Evolutionary conservation across 2,329 filamentous ascomycete species (phyloP), one percentile per base, ranked within the genome.

Genomic region (Myrmaecium sp.): DNA sequence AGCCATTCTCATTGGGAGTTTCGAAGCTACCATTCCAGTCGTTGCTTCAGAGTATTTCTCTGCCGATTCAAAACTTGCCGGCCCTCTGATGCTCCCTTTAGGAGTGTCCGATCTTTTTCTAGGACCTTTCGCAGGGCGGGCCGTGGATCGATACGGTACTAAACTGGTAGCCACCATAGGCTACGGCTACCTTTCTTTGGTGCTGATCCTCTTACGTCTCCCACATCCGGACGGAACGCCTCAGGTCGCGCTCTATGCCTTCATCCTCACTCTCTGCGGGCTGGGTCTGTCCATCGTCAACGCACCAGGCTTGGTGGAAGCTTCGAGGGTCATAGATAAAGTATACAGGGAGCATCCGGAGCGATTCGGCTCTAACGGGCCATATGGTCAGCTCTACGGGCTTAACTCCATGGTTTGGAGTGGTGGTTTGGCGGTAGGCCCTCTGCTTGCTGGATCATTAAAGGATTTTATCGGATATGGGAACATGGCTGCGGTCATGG

Each of bases 301-400:
- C 6, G 58, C 65, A 3, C 59, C 64, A 0, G 56, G 56, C 6
- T 57, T 72, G 6, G 67, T 73, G 11, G 69, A 74, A 42, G 56
- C 64, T 1, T 64, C 64, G 4, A 48, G 53, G 7, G 54, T 72
- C 1, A 57, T 72, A 2, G 58, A 66, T 33, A 58, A 54, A 21
- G 72, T 67, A 37, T 58, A 67, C 32, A 52, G 58, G 23, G 59
- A 58, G 1, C 74, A 73, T 30, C 54, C 54, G 1, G 58, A 57
- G 0, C 51, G 66, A 26, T 74, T 73, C 35, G 64, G 66, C 1
- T 46, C 53, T 1, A 52, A 62, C 4, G 64, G 65, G 0, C 69
- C 70, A 0, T 74, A 74, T 39, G 70, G 69, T 2, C 72, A 76
- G 44, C 53, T 75, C 0, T 77, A 74, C 41, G 69, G 66, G 3